Base-by-base conservation (phyloP, 2,329 filamentous ascomycete species). In the Pleoardoris graminearum region DNA sequence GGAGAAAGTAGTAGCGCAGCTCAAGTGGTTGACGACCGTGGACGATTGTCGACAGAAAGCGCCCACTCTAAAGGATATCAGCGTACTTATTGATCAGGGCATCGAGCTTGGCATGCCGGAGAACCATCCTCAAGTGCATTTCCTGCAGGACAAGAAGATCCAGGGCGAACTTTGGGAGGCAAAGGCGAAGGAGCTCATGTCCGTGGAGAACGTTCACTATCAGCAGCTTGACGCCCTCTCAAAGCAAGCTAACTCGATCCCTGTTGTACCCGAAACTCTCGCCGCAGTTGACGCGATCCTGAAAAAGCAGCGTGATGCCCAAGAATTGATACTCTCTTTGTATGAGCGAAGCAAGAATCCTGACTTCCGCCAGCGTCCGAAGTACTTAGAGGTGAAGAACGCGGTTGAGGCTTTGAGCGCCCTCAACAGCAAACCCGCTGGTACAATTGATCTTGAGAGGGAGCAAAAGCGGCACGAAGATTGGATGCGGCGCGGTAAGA, bases 401-500 rank as follows among this genome's bases (percentile, higher is more conserved):
- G 86, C 97, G 8, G 90, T 94, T 79, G 90, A 92, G 66, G 88
- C 88, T 55, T 77, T 99, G 11, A 89, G 91, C 52, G 90, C 94
- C 48, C 81, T 97, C 8, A 96, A 96, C 64, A 96, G 91, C 58
- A 97, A 97, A 68, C 94, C 94, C 0, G 84, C 84, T 35, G 94
- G 94, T 2, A 96, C 93, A 0, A 82, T 95, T 29, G 94, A 99
- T 65, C 82, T 99, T 4, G 94, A 99, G 69, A 92, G 91, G 59
- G 91, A 97, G 71, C 89, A 94, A 60, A 96, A 94, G 69, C 86
- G 90, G 7, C 94, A 97, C 61, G 94, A 99, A 70, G 94, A 99
- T 72, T 99, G 94, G 94, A 99, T 99, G 93, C 85, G 94, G 27
- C 91, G 91, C 66, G 94, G 94, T 45, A 99, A 99, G 77, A 97